Evolutionary conservation across 257 asterid species (phyloP).

Genomic region (Scutellaria minor): DNA sequence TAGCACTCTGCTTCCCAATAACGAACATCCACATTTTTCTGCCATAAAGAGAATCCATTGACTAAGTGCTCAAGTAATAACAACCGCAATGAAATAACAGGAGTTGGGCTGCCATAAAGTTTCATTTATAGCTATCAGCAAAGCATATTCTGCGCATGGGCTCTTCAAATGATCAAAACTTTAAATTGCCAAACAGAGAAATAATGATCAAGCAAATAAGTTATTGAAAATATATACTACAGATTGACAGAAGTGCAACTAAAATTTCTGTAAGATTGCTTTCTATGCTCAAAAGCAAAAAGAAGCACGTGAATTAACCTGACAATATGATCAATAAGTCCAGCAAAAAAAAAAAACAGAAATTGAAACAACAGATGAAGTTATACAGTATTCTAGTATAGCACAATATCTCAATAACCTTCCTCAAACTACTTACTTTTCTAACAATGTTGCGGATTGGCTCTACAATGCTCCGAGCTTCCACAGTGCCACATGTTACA

Average conservation of each 20-base stretch:
- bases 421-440: conserved; percentile 53
- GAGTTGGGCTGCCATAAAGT: background rate
- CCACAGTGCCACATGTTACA: conserved; percentile 94
- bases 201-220: background rate
- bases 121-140: conserved; percentile 1
- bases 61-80: conserved; percentile 19
- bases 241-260: background rate
- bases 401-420: background rate
- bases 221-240: background rate
- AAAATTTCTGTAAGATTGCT: background rate
- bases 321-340: conserved; percentile 11
- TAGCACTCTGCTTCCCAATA: conserved; percentile 93
- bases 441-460: conserved; percentile 91
- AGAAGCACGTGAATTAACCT: conserved; percentile 8
- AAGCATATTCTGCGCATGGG: conserved; percentile 16
- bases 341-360: conserved; percentile 18
- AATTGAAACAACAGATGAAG: conserved; percentile 15
- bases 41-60: conserved; percentile 40
- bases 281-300: conserved; percentile 25
- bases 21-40: conserved; percentile 68
- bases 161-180: conserved; percentile 5
- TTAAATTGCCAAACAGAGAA: conserved; percentile 6
- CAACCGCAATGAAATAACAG: conserved; percentile 11
- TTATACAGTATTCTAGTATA: background rate
- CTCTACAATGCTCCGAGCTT: conserved; percentile 94